Conservation (phyloP, 2,329 filamentous ascomycete species). For the Venturia pyrina region DNA sequence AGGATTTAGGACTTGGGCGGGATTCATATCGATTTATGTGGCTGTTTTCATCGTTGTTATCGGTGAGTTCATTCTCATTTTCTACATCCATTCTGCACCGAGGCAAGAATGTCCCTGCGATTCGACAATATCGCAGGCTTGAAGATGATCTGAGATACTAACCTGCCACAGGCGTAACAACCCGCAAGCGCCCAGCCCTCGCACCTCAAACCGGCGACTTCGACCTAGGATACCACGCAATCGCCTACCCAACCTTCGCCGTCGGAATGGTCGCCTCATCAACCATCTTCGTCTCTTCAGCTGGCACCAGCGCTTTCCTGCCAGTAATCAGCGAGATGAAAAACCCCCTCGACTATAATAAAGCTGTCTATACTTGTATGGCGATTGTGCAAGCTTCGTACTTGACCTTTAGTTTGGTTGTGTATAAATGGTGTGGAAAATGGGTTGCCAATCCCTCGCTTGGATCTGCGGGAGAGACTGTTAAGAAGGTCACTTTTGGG, state of each 20-base stretch:
- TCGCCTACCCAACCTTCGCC: constrained; percentile 48
- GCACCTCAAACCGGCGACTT: constrained; percentile 49
- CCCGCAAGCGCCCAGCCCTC: constrained; percentile 46
- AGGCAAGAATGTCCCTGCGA: not conserved
- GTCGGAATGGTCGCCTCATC: constrained; percentile 47
- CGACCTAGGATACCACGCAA: constrained; percentile 48
- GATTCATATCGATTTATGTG: constrained; percentile 47
- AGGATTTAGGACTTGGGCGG: constrained; percentile 37
- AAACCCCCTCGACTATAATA: constrained; percentile 48
- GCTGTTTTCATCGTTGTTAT: constrained; percentile 47
- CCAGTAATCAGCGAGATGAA: constrained; percentile 58
- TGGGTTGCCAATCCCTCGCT: constrained; percentile 54
- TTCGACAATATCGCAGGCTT: not conserved
- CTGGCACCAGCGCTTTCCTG: constrained; percentile 51
- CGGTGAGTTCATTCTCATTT: not conserved
- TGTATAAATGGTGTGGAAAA: constrained; percentile 52
- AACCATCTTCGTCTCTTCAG: constrained; percentile 51
- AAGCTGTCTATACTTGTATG: constrained; percentile 51
- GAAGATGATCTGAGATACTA: constrained; percentile 29
- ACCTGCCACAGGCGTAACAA: constrained; percentile 37
- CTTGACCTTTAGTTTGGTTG: constrained; percentile 48
- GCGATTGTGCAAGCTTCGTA: constrained; percentile 47
- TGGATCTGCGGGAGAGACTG: constrained; percentile 46
- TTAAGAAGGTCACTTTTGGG: constrained; percentile 54
- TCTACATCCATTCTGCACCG: not conserved